phyloP scores from a whole-genome alignment of 1,284 basidiomycete species.

The Cryptococcus sp. region DNA sequence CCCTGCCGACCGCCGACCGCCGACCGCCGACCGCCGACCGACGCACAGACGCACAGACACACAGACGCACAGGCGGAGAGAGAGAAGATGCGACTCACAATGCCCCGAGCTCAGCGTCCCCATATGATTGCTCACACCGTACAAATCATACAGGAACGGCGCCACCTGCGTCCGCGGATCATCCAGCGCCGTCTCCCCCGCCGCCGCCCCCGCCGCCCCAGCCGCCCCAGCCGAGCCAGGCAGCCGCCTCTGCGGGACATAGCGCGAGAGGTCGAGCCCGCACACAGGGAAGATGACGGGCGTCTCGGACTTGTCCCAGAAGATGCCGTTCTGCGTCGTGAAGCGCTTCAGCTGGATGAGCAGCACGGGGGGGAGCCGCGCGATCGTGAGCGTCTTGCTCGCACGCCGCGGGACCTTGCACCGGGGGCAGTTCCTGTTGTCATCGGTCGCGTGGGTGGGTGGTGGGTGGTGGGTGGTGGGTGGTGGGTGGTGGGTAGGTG shows the following conservation, averaged over 20 bases:
- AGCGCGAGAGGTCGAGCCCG: constrained; percentile 80
- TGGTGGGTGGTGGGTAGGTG: too few species aligned
- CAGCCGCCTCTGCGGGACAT: constrained; percentile 77
- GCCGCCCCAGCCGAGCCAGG: too few species aligned
- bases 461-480: too few species aligned
- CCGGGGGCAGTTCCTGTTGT: constrained; percentile 77
- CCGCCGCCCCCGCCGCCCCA: too few species aligned
- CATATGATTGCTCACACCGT: constrained; percentile 87
- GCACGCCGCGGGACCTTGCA: constrained; percentile 84
- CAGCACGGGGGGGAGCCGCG: constrained; percentile 87
- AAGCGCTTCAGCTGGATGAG: constrained; percentile 97
- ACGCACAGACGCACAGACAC: too few species aligned
- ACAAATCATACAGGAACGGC: constrained; percentile 83
- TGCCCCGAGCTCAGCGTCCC: constrained; percentile 87
- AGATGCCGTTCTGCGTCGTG: constrained; percentile 76
- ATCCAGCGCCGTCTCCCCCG: constrained; percentile 49
- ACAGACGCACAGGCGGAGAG: background rate
- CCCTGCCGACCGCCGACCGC: too few species aligned
- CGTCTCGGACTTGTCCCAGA: constrained; percentile 93
- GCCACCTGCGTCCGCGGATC: constrained; percentile 77
- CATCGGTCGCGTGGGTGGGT: background rate
- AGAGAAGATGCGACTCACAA: constrained; percentile 59
- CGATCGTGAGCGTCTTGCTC: constrained; percentile 77
- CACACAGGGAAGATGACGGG: constrained; percentile 83
- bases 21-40: too few species aligned